Conservation (phyloP, 805 yeast genomes). For the Debaryomyces maramus region DNA sequence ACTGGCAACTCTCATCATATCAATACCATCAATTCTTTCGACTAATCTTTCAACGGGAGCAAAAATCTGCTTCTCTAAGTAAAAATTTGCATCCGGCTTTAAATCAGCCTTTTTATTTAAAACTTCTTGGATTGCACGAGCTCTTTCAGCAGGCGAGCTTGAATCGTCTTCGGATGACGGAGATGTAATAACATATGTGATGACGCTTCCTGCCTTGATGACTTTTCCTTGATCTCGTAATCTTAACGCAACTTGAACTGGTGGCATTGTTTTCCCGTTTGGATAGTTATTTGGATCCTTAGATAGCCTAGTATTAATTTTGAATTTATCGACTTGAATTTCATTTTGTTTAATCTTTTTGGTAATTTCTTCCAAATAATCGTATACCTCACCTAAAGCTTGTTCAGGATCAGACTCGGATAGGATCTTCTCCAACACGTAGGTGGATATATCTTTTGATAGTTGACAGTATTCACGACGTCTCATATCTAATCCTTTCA, state of each 20-base stretch:
- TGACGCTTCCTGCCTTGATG: slow-evolving; percentile 84
- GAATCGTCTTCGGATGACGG: slow-evolving; percentile 36
- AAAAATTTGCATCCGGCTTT: slow-evolving; percentile 73
- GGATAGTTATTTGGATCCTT: slow-evolving; percentile 88
- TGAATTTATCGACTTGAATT: slow-evolving; percentile 63
- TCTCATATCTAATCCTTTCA: slow-evolving; percentile 94
- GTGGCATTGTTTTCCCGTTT: slow-evolving; percentile 77
- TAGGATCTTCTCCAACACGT: slow-evolving; percentile 68
- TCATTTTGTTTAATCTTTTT: slow-evolving; percentile 58
- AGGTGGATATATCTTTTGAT: slow-evolving; percentile 83
- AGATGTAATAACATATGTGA: slow-evolving; percentile 76
- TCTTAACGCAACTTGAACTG: slow-evolving; percentile 87
- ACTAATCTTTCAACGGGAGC: slow-evolving; percentile 89
- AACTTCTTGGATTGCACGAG: slow-evolving; percentile 78
- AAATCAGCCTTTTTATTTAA: slow-evolving; percentile 49
- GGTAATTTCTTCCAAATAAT: slow-evolving; percentile 63
- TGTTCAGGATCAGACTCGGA: slow-evolving; percentile 75
- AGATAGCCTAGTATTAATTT: slow-evolving; percentile 83
- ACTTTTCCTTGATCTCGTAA: slow-evolving; percentile 81
- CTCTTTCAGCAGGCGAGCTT: slow-evolving; percentile 68
- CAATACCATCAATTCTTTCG: slow-evolving; percentile 84
- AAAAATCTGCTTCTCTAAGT: slow-evolving; percentile 83
- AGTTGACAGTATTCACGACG: slow-evolving; percentile 95
- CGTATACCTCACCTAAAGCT: slow-evolving; percentile 70
- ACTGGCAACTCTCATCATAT: slow-evolving; percentile 72